Evolutionary conservation across 2,329 filamentous ascomycete species (phyloP), one percentile per base, ranked within the genome.

Genomic region (Chaetothyriales sp.): DNA sequence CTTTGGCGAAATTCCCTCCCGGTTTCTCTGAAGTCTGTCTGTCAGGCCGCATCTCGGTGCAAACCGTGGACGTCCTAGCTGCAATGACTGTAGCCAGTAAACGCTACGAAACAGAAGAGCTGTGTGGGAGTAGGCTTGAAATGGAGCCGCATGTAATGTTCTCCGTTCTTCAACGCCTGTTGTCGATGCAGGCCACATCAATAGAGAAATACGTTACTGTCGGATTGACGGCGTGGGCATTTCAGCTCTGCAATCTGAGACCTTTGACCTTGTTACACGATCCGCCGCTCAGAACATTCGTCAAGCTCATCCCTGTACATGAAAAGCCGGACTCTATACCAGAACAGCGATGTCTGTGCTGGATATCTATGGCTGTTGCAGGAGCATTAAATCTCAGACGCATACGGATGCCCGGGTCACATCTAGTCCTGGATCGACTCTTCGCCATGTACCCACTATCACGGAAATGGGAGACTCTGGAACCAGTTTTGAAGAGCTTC

Each of bases 221-320:
- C 22, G 58, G 58, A 13, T 49, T 60, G 4, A 47, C 59, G 19
- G 46, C 55, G 29, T 60, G 54, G 46, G 40, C 52, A 9, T 54
- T 58, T 33, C 57, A 60, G 47, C 46, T 56, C 13, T 56, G 57
- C 7, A 22, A 52, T 10, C 50, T 59, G 3, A 19, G 43, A 5
- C 50, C 54, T 13, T 50, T 57, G 18, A 59, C 53, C 18, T 43
- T 60, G 22, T 60, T 60, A 53, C 56, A 58, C 28, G 58, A 60
- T 44, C 58, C 57, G 8, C 51, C 57, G 18, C 54, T 60, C n/a
- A 51, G 53, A 40, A 50, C 52, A 5, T 58, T 59, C 46, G 52
- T 60, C 18, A 49, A 46, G 18, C 51, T 53, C 4, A 43, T 59
- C 10, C 54, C 53, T 7, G 33, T n/a, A 15, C 55, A 59, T 25